phyloP scores from a whole-genome alignment of 2,329 filamentous ascomycete genomes.

The Didymella glomerata region DNA sequence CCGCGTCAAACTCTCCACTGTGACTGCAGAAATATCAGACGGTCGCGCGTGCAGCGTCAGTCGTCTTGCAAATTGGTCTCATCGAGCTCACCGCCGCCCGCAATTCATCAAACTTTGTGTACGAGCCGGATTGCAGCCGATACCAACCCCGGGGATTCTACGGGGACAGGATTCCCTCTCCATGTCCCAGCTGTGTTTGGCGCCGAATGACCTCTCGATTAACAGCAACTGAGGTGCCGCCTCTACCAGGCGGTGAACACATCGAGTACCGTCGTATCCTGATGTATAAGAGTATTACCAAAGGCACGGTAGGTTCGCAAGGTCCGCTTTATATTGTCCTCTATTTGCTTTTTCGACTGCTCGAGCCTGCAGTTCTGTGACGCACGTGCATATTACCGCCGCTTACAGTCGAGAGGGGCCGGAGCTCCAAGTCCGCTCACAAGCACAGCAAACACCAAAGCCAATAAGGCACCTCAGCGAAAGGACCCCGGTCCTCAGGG shows the following conservation, averaged over 20 bases:
- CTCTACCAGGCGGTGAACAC: not conserved
- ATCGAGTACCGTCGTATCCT: not conserved
- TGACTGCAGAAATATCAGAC: not conserved
- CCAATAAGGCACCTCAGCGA: constrained; percentile 1
- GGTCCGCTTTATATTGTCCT: not conserved
- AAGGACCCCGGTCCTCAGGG: not conserved
- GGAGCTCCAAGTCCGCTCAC: not conserved
- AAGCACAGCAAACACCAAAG: not conserved
- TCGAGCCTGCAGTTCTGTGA: constrained; percentile 8
- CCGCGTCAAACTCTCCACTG: not conserved
- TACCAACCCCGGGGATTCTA: not conserved
- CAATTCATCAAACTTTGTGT: not conserved
- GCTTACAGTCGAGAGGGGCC: not conserved
- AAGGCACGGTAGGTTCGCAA: constrained; percentile 2
- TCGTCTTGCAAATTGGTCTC: not conserved
- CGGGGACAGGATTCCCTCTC: not conserved
- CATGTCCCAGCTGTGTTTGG: not conserved
- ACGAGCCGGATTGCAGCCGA: not conserved
- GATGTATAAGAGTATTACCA: not conserved
- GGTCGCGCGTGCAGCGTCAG: not conserved
- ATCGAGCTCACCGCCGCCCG: not conserved
- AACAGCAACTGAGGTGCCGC: not conserved
- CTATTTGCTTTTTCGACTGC: constrained; percentile 8
- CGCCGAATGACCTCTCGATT: not conserved
- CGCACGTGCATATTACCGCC: constrained; percentile 5